Evolutionary conservation across 116 monocot genomes (phyloP).

Genomic region (Zostera marina): DNA sequence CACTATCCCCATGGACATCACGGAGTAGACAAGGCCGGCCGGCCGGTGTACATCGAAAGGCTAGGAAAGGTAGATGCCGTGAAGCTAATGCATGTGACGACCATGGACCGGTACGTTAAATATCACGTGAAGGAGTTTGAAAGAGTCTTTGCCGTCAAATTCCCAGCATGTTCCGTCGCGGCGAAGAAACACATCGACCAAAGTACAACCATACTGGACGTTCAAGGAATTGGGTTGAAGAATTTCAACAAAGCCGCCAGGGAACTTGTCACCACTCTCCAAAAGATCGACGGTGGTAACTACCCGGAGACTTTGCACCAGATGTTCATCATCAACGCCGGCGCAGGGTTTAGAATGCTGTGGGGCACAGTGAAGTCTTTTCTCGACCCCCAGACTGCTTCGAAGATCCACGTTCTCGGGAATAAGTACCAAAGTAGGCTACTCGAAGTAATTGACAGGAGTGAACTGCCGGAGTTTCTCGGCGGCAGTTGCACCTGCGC

Average conservation of each 20-base stretch:
- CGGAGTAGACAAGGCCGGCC: constrained; percentile 88
- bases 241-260: constrained; percentile 79
- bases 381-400: constrained; percentile 89
- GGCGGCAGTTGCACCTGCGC: background rate
- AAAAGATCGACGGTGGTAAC: constrained; percentile 87
- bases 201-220: constrained; percentile 95
- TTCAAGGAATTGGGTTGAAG: constrained; percentile 83
- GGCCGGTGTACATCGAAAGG: constrained; percentile 80
- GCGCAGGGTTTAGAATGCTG: constrained; percentile 72
- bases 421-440: constrained; percentile 95
- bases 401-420: constrained; percentile 89
- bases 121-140: constrained; percentile 96
- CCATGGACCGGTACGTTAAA: constrained; percentile 79
- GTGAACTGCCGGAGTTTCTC: constrained; percentile 11
- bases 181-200: constrained; percentile 89
- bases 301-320: constrained; percentile 93
- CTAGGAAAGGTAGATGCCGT: constrained; percentile 75
- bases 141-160: constrained; percentile 68
- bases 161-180: constrained; percentile 91
- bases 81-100: constrained; percentile 91
- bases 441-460: constrained; percentile 90
- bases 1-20: constrained; percentile 93
- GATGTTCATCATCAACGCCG: constrained; percentile 99
- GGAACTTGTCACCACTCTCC: constrained; percentile 58
- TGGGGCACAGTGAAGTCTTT: constrained; percentile 89